phyloP scores from a whole-genome alignment of 2,329 filamentous ascomycete genomes.

The Diaporthe nobilis region DNA sequence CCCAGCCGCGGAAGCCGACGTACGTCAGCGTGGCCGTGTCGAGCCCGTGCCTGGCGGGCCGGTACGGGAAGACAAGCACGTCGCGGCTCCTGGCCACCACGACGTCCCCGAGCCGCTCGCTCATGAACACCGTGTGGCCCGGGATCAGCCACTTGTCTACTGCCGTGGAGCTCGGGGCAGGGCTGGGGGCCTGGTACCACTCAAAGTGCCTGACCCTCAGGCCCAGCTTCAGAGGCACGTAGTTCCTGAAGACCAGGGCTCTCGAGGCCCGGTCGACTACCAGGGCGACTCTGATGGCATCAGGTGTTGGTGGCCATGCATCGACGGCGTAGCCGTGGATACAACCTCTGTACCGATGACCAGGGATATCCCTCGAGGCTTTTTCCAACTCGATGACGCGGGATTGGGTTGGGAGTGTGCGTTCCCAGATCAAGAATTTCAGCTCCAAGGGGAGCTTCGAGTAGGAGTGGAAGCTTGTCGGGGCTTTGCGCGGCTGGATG shows the following conservation, averaged over 20 bases:
- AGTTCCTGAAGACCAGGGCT: neutral
- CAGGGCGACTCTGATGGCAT: neutral
- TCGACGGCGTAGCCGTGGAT: neutral
- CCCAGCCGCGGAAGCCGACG: neutral
- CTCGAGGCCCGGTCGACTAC: neutral
- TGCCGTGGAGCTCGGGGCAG: neutral
- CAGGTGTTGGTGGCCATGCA: neutral
- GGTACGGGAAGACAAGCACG: neutral
- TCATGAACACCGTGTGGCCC: neutral
- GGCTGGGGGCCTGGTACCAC: neutral
- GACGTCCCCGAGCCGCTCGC: neutral
- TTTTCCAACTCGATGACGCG: neutral
- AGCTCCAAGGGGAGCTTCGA: neutral
- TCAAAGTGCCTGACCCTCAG: neutral
- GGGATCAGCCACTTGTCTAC: neutral
- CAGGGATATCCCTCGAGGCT: neutral
- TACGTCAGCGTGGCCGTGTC: neutral
- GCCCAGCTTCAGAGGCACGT: neutral
- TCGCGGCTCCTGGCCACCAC: neutral
- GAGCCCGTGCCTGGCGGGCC: neutral
- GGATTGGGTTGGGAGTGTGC: neutral
- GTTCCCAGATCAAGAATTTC: neutral
- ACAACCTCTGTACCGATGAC: no score
- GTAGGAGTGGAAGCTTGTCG: neutral
- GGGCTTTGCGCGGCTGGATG: neutral